Evolutionary conservation across 1,284 basidiomycete genomes (phyloP).

Genomic region (Ceratobasidium sp.): DNA sequence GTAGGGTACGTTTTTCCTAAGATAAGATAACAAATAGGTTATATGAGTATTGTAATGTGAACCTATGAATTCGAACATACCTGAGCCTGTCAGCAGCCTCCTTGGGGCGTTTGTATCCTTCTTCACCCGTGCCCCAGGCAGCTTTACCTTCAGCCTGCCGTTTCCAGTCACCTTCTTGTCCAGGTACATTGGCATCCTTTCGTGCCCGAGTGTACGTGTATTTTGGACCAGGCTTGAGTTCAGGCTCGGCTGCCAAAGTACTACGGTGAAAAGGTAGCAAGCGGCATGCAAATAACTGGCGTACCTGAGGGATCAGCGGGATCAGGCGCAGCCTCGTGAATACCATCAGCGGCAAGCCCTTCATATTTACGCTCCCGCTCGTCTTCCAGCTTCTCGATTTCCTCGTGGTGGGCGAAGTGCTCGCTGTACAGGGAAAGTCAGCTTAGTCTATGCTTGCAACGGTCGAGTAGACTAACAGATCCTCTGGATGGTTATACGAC

Average conservation of each 20-base stretch:
- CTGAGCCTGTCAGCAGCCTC: constrained; percentile 75
- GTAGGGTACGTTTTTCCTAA: constrained; percentile 81
- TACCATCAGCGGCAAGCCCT: constrained; percentile 62
- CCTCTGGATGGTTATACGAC: constrained; percentile 92
- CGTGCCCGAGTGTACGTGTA: constrained; percentile 67
- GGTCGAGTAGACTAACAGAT: constrained; percentile 57
- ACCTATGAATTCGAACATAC: constrained; percentile 56
- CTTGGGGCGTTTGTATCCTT: constrained; percentile 78
- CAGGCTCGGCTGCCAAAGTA: constrained; percentile 7
- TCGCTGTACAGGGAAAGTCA: constrained; percentile 56
- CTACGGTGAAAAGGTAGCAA: constrained; percentile 1
- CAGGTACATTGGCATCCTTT: constrained; percentile 52
- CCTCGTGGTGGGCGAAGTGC: constrained; percentile 88
- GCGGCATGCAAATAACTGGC: neutral
- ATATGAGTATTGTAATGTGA: constrained; percentile 34
- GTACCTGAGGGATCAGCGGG: constrained; percentile 11
- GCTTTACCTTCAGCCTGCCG: constrained; percentile 59
- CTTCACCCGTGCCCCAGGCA: constrained; percentile 77
- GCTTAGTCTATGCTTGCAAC: neutral
- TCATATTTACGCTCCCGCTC: constrained; percentile 83
- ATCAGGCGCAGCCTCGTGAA: constrained; percentile 41
- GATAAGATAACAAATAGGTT: constrained; percentile 15
- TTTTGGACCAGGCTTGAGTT: constrained; percentile 67
- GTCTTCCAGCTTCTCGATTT: constrained; percentile 88
- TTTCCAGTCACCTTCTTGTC: constrained; percentile 24